Evolutionary conservation across 257 asterid genomes (phyloP).

Genomic region (Ehretia macrophylla): DNA sequence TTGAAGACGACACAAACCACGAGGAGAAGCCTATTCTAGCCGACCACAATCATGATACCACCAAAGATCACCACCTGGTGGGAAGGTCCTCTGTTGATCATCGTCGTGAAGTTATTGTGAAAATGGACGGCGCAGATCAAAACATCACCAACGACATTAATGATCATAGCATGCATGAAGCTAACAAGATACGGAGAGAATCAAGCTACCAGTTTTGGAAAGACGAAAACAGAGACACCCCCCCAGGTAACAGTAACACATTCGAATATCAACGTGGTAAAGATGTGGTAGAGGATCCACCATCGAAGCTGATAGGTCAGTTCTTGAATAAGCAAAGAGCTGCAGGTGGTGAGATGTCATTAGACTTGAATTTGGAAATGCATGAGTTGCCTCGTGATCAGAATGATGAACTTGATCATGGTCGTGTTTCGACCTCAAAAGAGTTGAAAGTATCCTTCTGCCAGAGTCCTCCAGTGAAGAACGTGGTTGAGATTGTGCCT

Average conservation of each 20-base stretch:
- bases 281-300: constrained; percentile 42
- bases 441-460: constrained; percentile 34
- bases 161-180: not conserved
- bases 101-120: constrained; percentile 44
- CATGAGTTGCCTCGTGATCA: constrained; percentile 34
- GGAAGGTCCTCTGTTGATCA: constrained; percentile 18
- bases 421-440: constrained; percentile 20
- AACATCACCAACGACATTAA: not conserved
- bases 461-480: constrained; percentile 12
- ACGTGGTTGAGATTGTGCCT: constrained; percentile 32
- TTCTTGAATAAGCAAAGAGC: constrained; percentile 56
- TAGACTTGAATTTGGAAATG: constrained; percentile 74
- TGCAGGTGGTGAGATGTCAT: constrained; percentile 43
- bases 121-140: constrained; percentile 39
- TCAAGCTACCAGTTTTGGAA: constrained; percentile 47
- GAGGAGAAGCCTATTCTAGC: constrained; percentile 53
- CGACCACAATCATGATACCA: constrained; percentile 24
- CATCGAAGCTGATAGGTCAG: constrained; percentile 55
- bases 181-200: constrained; percentile 22
- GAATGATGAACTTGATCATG: constrained; percentile 1
- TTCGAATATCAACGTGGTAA: constrained; percentile 13
- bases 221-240: constrained; percentile 5
- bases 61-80: constrained; percentile 8
- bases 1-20: constrained; percentile 25
- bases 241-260: constrained; percentile 15